These are phyloP conservation scores for Benincasa hispida DNA, from an alignment of 306 rosid genomes.

Conservation along the genomic window DNA sequence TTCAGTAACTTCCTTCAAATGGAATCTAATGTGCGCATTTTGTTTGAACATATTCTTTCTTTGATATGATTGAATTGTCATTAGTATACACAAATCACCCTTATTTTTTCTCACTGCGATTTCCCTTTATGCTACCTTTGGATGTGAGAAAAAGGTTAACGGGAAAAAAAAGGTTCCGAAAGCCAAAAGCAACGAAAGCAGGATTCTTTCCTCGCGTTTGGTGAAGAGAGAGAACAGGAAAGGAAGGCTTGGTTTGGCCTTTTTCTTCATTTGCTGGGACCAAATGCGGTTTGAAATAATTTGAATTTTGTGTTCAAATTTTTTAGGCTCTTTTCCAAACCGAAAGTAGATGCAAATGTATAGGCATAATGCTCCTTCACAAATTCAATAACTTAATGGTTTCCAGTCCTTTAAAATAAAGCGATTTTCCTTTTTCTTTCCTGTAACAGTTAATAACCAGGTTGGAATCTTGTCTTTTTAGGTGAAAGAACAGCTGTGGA, in stretches of 20 bases:
- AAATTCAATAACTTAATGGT: not conserved
- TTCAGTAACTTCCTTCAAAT: not conserved
- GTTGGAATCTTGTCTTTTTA: constrained; percentile 10
- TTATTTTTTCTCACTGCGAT: not conserved
- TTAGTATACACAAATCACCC: constrained; percentile 1
- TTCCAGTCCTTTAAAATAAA: not conserved
- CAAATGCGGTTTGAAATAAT: constrained; percentile 17
- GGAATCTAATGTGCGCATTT: not conserved
- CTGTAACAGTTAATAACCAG: not conserved
- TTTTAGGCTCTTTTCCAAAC: not conserved
- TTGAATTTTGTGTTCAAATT: not conserved
- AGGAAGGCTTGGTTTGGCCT: constrained; percentile 15
- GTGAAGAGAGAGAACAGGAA: constrained; percentile 24
- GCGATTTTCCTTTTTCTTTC: not conserved
- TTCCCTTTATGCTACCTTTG: constrained; percentile 40
- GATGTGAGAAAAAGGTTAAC: constrained; percentile 34
- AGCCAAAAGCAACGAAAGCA: constrained; percentile 27
- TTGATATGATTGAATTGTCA: not conserved
- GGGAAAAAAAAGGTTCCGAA: constrained; percentile 9
- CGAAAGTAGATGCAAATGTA: not conserved
- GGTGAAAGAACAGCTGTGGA: constrained; percentile 18
- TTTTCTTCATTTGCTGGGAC: constrained; percentile 28
- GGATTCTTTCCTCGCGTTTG: constrained; percentile 34
- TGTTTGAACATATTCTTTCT: not conserved
- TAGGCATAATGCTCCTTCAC: not conserved